A percentile compares a stretch with the other conserved stretches of the same genome.
Conservation (phyloP, 1,139 yeast species). For the Debaryomycetaceae sp. region DNA sequence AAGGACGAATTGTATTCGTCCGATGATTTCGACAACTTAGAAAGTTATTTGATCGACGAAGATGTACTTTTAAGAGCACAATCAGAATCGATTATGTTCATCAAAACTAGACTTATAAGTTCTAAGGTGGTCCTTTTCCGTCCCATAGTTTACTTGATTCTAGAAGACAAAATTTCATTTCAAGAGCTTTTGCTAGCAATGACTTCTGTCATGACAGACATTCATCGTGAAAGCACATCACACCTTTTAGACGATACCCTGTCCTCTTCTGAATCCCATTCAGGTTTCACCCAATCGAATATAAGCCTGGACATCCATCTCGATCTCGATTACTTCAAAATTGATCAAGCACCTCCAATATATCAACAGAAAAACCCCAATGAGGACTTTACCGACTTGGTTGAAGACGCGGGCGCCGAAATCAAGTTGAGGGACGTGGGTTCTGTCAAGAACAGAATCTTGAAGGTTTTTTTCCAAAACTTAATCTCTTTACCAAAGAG, state of each 20-base stretch:
- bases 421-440: slow-evolving; percentile 14
- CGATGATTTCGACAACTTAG: slow-evolving; percentile 22
- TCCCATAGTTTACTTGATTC: slow-evolving; percentile 33
- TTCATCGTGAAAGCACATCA: slow-evolving; percentile 2
- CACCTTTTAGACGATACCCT: neutral
- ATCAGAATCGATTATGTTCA: slow-evolving; percentile 38
- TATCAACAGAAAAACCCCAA: slow-evolving; percentile 27
- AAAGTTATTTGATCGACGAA: slow-evolving; percentile 34
- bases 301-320: slow-evolving; percentile 2
- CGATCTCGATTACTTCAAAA: slow-evolving; percentile 23
- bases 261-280: slow-evolving; percentile 1
- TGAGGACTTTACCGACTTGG: slow-evolving; percentile 32
- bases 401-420: slow-evolving; percentile 15
- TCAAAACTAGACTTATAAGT: slow-evolving; percentile 34
- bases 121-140: slow-evolving; percentile 34
- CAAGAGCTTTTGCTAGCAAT: slow-evolving; percentile 24
- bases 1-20: slow-evolving; percentile 2
- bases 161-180: slow-evolving; percentile 29
- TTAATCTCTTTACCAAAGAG: slow-evolving; percentile 30
- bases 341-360: slow-evolving; percentile 27
- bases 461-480: slow-evolving; percentile 24
- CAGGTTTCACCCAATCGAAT: neutral
- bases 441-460: slow-evolving; percentile 19
- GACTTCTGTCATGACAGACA: slow-evolving; percentile 14
- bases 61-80: slow-evolving; percentile 33